Base-by-base conservation (phyloP, 2,329 filamentous ascomycete species). In the Claviceps sp. region DNA sequence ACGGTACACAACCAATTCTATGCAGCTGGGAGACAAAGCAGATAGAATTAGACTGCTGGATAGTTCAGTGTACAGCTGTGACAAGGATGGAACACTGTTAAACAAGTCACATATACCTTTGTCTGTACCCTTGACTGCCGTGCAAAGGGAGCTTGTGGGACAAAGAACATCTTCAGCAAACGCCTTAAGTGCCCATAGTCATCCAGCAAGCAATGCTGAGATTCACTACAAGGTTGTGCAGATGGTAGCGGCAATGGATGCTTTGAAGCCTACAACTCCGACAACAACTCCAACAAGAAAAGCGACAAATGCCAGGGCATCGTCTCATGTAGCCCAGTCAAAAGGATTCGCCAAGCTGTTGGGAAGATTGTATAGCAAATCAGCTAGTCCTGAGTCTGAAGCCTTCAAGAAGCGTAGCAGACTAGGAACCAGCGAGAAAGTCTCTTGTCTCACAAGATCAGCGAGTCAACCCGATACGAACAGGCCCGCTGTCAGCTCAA, bases 241-340 rank as follows among this genome's bases (percentile, higher is more conserved):
- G 13, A 71, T 70, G 67, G 55, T 71, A 24, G 63, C 67, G 11
- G 65, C 67, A 5, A 67, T 62, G 2, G 54, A 67, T 37, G 59
- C 61, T 13, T 55, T 69, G 5, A 70, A 69, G 52, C 62, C 66
- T 26, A 56, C 54, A 4, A 51, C 56, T n/a, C 51, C 55, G 6
- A 54, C 53, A 2, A 56, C 53, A 4, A 51, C 56, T n/a, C 50
- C 55, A 5, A 54, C 53, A 2, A 47, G 47, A 50, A 5, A 40
- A 48, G 26, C 49, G 52, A 22, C 57, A 50, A 50, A 55, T 3
- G 45, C 52, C 26, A 59, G 61, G 16, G 64, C 62, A 46, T 53
- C 63, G 30, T 58, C 61, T 13, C 61, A 63, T 1, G 61, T 62
- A 49, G 58, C 61, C 8, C 60, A 62, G 4, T 62, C 61, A 4